These are phyloP conservation scores for Naganishia albida DNA, from an alignment of 1,284 basidiomycete genomes.

Conservation along the genomic window DNA sequence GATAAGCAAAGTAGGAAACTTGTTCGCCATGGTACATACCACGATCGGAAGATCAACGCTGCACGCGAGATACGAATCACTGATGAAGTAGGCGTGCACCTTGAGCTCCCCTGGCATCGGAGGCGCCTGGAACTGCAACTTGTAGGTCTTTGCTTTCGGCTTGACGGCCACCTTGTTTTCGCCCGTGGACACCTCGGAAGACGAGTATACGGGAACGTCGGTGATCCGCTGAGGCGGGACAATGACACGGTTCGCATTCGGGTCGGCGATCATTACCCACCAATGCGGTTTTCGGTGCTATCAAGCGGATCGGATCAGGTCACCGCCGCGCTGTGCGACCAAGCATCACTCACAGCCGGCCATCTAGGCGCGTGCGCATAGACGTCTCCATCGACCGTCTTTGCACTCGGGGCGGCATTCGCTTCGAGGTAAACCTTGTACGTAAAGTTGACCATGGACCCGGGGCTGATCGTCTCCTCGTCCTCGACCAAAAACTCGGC, in stretches of 20 bases:
- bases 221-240: conserved; percentile 84
- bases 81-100: conserved; percentile 82
- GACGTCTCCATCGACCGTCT: conserved; percentile 58
- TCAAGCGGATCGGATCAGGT: conserved; percentile 16
- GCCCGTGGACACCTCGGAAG: neutral
- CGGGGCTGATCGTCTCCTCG: conserved; percentile 83
- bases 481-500: conserved; percentile 90
- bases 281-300: conserved; percentile 81
- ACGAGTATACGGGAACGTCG: conserved; percentile 67
- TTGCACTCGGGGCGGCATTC: conserved; percentile 61
- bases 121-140: conserved; percentile 93
- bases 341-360: conserved; percentile 67
- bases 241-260: conserved; percentile 83
- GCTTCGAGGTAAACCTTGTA: conserved; percentile 71
- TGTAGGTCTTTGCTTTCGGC: conserved; percentile 77
- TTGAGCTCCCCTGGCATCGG: conserved; percentile 79
- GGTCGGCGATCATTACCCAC: conserved; percentile 89
- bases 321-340: neutral
- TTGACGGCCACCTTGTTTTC: conserved; percentile 56
- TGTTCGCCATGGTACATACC: conserved; percentile 56
- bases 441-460: conserved; percentile 83
- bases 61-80: conserved; percentile 84
- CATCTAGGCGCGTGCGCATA: conserved; percentile 88
- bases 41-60: conserved; percentile 72
- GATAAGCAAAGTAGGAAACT: neutral